Percentiles rank a stretch among this genome's conserved stretches.
Conservation (phyloP, 2,329 filamentous ascomycete species). For the Colletotrichum nymphaeae region DNA sequence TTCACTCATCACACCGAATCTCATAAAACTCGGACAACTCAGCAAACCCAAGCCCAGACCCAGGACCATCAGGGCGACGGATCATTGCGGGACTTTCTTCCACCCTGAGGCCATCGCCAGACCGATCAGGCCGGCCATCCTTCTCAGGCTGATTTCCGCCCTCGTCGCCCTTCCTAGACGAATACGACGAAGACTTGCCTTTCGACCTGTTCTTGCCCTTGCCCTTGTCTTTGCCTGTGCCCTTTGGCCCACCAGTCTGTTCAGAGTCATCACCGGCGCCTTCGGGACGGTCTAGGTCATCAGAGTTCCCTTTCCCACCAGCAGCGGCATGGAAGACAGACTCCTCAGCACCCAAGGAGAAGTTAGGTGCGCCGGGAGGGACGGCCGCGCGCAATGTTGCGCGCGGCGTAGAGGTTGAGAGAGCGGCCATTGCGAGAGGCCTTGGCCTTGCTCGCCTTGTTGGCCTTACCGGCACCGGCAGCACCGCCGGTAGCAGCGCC, state of each 20-base stretch:
- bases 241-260: not conserved
- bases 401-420: not conserved
- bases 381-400: not conserved
- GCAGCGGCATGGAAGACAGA: not conserved
- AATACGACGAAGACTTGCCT: not conserved
- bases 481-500: not conserved
- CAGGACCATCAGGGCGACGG: not conserved
- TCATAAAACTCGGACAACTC: constrained; percentile 19
- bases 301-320: not conserved
- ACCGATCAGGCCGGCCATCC: not conserved
- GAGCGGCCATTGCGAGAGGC: not conserved
- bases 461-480: not conserved
- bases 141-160: too few species aligned
- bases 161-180: not conserved
- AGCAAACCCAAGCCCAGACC: not conserved
- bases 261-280: not conserved
- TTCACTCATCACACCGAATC: constrained; percentile 23
- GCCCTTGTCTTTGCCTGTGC: not conserved
- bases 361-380: not conserved
- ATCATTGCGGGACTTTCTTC: constrained; percentile 8
- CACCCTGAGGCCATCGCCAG: not conserved
- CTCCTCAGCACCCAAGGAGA: too few species aligned
- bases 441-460: constrained; percentile 4
- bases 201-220: not conserved
- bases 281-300: not conserved